Conservation (phyloP, 176 grass and related monocot genomes). For the Bromus sterilis region DNA sequence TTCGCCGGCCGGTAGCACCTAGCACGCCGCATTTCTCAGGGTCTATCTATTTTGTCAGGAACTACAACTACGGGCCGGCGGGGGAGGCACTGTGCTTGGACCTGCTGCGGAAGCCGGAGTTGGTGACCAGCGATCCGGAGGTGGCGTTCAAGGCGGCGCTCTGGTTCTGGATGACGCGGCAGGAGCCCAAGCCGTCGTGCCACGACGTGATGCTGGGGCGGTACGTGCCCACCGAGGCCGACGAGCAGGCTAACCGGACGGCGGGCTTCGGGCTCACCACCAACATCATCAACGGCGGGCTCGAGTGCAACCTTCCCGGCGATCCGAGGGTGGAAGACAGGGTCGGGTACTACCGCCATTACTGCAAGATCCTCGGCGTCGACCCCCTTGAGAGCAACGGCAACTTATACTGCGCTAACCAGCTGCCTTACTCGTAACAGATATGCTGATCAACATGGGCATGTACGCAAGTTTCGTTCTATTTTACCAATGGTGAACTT, state of each 20-base stretch:
- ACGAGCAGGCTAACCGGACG: constrained; percentile 35
- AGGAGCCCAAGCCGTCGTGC: constrained; percentile 67
- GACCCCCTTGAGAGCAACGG: constrained; percentile 24
- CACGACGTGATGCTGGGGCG: constrained; percentile 67
- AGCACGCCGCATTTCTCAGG: not conserved
- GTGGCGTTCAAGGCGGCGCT: constrained; percentile 62
- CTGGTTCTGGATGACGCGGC: constrained; percentile 84
- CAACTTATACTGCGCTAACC: constrained; percentile 63
- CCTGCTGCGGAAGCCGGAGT: constrained; percentile 39
- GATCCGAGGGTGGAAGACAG: constrained; percentile 31
- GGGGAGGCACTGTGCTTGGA: constrained; percentile 52
- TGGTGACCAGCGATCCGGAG: constrained; percentile 23
- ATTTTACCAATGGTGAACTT: not conserved
- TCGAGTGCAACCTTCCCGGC: constrained; percentile 38
- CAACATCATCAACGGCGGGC: constrained; percentile 79
- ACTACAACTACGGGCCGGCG: constrained; percentile 81
- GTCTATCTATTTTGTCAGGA: constrained; percentile 19
- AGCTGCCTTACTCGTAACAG: constrained; percentile 31
- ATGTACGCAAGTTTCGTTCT: not conserved
- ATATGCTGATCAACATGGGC: not conserved
- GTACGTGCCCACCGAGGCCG: constrained; percentile 21
- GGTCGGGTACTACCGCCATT: constrained; percentile 50
- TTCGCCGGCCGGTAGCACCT: too few relatives aligned
- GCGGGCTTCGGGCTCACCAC: constrained; percentile 63
- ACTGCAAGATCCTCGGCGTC: constrained; percentile 39